Evolutionary conservation across 352 stramenopile species (phyloP).

Genomic region (Hyaloperonospora brassicae): DNA sequence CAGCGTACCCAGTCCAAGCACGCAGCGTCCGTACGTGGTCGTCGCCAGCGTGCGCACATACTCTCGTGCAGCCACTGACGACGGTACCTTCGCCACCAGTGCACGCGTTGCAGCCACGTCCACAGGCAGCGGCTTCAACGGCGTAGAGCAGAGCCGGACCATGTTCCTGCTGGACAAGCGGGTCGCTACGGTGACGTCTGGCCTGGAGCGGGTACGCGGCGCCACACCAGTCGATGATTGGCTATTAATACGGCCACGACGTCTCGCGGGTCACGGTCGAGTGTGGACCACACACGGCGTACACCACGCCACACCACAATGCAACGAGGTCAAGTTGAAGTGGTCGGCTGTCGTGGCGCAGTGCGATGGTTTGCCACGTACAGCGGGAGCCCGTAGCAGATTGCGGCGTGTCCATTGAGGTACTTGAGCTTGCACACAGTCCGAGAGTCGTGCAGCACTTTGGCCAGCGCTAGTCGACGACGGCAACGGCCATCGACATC

Average conservation of each 20-base stretch:
- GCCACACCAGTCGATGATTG: no score
- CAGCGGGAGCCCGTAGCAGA: slow-evolving; percentile 92
- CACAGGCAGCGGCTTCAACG: slow-evolving; percentile 18
- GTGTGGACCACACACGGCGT: no score
- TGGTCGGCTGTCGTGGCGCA: slow-evolving; percentile 10
- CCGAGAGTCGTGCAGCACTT: slow-evolving; percentile 67
- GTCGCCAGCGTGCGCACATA: slow-evolving; percentile 21
- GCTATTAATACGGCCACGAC: no score
- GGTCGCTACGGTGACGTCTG: no score
- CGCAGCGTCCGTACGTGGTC: slow-evolving; percentile 58
- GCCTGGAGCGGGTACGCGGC: no score
- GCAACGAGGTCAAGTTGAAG: slow-evolving; percentile 13
- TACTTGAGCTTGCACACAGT: slow-evolving; percentile 89
- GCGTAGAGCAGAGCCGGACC: slow-evolving; percentile 30
- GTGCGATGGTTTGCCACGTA: slow-evolving; percentile 15
- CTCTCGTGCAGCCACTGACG: slow-evolving; percentile 21
- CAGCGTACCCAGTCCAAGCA: slow-evolving; percentile 56
- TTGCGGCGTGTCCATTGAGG: slow-evolving; percentile 91
- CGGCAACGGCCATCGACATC: slow-evolving; percentile 8
- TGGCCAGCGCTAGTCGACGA: slow-evolving; percentile 34
- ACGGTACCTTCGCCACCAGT: slow-evolving; percentile 20
- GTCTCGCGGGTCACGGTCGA: no score
- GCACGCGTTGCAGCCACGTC: slow-evolving; percentile 25
- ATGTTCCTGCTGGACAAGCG: slow-evolving; percentile 9
- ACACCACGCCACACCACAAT: no score